Evolutionary conservation across 108 stramenopile species (phyloP).

Genomic region (Cyclostephanos invisitatus): DNA sequence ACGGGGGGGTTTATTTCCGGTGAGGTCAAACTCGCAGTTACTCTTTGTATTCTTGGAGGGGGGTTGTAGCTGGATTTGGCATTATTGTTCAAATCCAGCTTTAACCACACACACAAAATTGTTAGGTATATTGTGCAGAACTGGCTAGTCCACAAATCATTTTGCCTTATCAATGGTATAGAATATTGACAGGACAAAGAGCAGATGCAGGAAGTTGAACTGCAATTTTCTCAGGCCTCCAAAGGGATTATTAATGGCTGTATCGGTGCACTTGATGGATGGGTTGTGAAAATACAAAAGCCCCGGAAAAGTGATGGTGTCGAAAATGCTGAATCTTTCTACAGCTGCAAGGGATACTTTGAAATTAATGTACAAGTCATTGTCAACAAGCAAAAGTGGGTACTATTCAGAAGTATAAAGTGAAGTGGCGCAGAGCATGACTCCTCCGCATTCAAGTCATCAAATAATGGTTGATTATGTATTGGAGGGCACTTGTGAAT

Average conservation of each 20-base stretch:
- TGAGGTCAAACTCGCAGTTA: conserved; percentile 4
- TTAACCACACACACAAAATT: background rate
- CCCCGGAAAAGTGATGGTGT: background rate
- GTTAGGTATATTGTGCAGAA: background rate
- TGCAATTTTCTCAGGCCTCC: conserved; percentile 15
- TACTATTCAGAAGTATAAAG: background rate
- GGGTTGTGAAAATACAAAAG: conserved; percentile 20
- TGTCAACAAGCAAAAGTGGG: background rate
- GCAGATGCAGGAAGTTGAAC: background rate
- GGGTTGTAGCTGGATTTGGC: conserved; percentile 8
- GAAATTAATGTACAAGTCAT: conserved; percentile 2
- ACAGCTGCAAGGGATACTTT: conserved; percentile 1
- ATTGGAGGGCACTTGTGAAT: background rate
- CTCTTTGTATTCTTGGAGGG: conserved; percentile 6
- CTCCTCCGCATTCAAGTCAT: conserved; percentile 14
- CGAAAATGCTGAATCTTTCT: background rate
- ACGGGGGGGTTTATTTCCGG: conserved; percentile 6
- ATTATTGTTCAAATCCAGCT: background rate
- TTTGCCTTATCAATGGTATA: background rate
- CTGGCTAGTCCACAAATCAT: background rate
- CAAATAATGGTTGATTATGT: background rate
- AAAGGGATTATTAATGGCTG: conserved; percentile 12
- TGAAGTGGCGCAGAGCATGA: conserved; percentile 8
- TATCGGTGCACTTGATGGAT: conserved; percentile 29
- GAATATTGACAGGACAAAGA: conserved; percentile 23